Evolutionary conservation across 2,329 filamentous ascomycete genomes (phyloP), one percentile per base, ranked within the genome.

Genomic region (Nemania sp.): DNA sequence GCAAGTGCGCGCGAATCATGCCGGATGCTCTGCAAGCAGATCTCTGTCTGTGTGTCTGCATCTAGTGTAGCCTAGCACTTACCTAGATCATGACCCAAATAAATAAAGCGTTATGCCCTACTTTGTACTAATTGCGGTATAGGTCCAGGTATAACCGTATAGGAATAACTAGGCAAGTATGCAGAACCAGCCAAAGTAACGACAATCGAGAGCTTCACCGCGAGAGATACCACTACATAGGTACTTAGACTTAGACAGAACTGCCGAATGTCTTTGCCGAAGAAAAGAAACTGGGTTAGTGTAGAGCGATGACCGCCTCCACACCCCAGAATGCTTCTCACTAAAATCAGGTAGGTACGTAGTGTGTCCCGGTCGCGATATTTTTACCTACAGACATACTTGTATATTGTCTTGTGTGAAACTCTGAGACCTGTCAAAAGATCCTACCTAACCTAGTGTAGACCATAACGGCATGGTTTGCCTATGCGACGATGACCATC

Each of bases 1-100:
- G n/a, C n/a, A n/a, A n/a, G 25, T n/a, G 18, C 37, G 34, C 60
- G 37, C 56, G 60, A 62, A 59, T 62, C 60, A 62, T 59, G 55
- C 29, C 35, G 32, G 18, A 18, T 47, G 3, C 47, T 20, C 25
- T 29, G 17, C 21, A 20, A 59, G 60, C 42, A 55, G 60, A 59
- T 62, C 60, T 43, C 59, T 51, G 59, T 62, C 40, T 62, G 51
- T 48, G 15, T 12, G 12, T 35, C 10, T 40, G 21, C 34, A 29
- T 7, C 25, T 29, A 29, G n/a, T n/a, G n/a, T n/a, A n/a, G 25
- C 25, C 7, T 7, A 29, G 25, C 25, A 29, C 45, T 29, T 43
- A 32, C 35, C 21, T 43, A n/a, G 32, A 53, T 34, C 9, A 48
- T 52, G 34, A 13, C 25, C 37, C 29, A 25, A 29, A 34, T 29